phyloP scores from a whole-genome alignment of 2,329 filamentous ascomycete genomes.

The Endoconidiophora laricicola region DNA sequence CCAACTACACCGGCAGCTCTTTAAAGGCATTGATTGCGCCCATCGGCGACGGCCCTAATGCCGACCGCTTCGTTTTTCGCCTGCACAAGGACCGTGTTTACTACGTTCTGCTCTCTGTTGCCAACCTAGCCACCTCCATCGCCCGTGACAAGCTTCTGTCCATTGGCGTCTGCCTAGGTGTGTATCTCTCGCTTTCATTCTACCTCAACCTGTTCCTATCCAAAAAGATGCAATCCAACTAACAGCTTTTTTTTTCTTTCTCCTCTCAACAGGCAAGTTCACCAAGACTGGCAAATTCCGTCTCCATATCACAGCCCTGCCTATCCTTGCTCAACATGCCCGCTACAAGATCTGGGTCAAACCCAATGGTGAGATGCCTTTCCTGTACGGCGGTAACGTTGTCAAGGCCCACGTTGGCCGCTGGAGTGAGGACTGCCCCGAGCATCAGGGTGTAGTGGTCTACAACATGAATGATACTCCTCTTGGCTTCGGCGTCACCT shows the following conservation, averaged over 20 bases:
- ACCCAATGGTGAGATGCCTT: conserved; percentile 92
- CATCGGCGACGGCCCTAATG: conserved; percentile 46
- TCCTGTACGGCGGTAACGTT: conserved; percentile 83
- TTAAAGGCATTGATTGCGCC: conserved; percentile 72
- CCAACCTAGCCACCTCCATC: conserved; percentile 79
- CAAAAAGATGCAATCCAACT: conserved; percentile 8
- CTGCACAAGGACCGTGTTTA: conserved; percentile 72
- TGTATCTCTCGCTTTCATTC: conserved; percentile 6
- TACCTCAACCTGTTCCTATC: no score
- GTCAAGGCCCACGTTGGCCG: conserved; percentile 56
- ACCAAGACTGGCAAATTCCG: conserved; percentile 94
- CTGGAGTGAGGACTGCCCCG: conserved; percentile 81
- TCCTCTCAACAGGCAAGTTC: conserved; percentile 52
- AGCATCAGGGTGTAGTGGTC: conserved; percentile 83
- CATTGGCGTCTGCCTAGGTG: conserved; percentile 69
- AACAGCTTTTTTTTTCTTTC: conserved; percentile 6
- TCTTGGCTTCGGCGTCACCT: conserved; percentile 84
- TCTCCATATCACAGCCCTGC: conserved; percentile 76
- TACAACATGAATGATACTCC: conserved; percentile 85
- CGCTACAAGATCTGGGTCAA: conserved; percentile 97
- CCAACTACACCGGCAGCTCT: conserved; percentile 77
- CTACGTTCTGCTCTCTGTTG: conserved; percentile 77
- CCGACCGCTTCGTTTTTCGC: conserved; percentile 73
- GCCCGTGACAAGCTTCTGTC: conserved; percentile 68
- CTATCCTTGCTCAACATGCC: conserved; percentile 77